Conservation (phyloP, 352 stramenopile species). For the Phytophthora pluvialis region DNA sequence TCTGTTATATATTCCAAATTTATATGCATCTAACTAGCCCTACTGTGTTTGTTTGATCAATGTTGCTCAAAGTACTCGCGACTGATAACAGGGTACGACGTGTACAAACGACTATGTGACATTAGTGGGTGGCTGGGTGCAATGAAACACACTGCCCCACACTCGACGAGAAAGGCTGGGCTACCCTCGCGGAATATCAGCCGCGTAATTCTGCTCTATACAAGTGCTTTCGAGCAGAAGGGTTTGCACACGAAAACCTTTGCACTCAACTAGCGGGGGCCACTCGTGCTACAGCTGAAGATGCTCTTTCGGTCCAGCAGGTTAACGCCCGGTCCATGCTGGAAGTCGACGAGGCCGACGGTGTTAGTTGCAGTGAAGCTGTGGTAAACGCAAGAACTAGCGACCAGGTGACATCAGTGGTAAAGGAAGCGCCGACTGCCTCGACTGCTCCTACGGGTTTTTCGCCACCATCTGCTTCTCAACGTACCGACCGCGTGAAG, state of each 20-base stretch:
- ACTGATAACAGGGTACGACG: neutral
- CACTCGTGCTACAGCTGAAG: slow-evolving; percentile 12
- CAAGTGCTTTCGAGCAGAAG: slow-evolving; percentile 2
- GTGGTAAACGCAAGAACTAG: neutral
- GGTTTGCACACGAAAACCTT: neutral
- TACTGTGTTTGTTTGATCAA: neutral
- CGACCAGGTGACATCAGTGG: neutral
- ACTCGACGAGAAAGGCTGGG: slow-evolving; percentile 12
- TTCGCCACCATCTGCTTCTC: neutral
- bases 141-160: slow-evolving; percentile 2
- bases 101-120: neutral
- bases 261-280: slow-evolving; percentile 3
- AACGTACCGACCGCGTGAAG: slow-evolving; percentile 1
- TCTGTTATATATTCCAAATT: neutral
- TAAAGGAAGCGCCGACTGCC: too few relatives aligned
- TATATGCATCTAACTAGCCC: neutral
- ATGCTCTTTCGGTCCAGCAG: neutral
- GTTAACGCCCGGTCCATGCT: neutral
- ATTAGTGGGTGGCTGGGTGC: slow-evolving; percentile 5
- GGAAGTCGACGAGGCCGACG: neutral
- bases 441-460: neutral
- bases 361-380: neutral
- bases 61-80: slow-evolving; percentile 14
- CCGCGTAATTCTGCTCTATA: slow-evolving; percentile 5
- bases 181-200: neutral